Percentiles rank a stretch among this genome's conserved stretches.
Conservation (phyloP, 345 rosid genomes). For the Populus simonii region DNA sequence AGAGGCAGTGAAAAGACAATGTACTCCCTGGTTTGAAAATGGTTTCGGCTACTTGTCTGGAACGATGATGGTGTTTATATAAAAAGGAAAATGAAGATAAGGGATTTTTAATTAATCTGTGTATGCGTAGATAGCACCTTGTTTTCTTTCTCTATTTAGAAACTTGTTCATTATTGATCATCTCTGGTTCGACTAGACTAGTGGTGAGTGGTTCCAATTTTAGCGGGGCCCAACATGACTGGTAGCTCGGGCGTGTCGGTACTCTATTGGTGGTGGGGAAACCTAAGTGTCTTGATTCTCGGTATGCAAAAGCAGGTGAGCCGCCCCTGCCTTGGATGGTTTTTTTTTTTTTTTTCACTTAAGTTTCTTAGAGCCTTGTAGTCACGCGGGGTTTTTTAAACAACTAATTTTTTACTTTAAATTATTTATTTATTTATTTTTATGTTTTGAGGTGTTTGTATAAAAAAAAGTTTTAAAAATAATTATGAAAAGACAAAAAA, state of each 20-base stretch:
- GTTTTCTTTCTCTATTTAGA: background rate
- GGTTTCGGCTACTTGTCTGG: background rate
- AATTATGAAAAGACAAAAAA: too few species aligned
- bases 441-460: too few species aligned
- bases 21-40: background rate
- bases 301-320: conserved; percentile 23
- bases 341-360: too few species aligned
- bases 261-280: conserved; percentile 7
- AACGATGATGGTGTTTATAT: background rate
- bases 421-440: too few species aligned
- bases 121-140: background rate
- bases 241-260: conserved; percentile 22
- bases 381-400: too few species aligned
- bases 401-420: too few species aligned
- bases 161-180: background rate
- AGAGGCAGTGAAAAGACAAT: background rate
- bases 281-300: conserved; percentile 24
- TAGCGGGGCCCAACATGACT: background rate
- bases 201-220: background rate
- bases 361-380: too few species aligned
- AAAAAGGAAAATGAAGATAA: background rate
- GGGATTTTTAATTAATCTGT: background rate
- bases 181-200: background rate
- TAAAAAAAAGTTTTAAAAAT: too few species aligned
- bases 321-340: conserved; percentile 22